phyloP scores from a whole-genome alignment of 2,329 filamentous ascomycete species.

The Cryphonectria parasitica region DNA sequence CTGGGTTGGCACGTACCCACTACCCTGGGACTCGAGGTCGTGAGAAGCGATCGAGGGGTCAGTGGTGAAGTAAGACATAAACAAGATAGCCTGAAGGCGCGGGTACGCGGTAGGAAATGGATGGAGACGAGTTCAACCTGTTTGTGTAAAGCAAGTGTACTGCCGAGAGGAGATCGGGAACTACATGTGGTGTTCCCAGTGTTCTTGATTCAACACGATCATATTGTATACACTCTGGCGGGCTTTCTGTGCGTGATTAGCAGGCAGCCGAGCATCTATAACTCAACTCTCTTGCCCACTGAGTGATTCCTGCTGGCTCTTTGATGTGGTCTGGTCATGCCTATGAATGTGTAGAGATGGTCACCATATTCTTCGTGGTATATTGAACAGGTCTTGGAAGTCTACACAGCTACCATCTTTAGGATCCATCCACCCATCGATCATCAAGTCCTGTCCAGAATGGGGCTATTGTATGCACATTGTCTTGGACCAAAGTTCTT shows the following conservation, averaged over 20 bases:
- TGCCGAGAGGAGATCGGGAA: background rate
- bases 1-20: slow-evolving; percentile 75
- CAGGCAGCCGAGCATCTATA: background rate
- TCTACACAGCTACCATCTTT: background rate
- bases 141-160: background rate
- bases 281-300: background rate
- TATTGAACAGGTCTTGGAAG: background rate
- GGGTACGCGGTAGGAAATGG: background rate
- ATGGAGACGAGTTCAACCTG: background rate
- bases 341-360: background rate
- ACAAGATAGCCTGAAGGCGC: background rate
- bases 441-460: background rate
- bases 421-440: background rate
- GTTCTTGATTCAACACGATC: background rate
- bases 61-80: background rate
- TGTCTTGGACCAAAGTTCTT: background rate
- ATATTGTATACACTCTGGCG: background rate
- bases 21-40: slow-evolving; percentile 64
- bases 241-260: background rate
- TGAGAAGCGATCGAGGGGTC: slow-evolving; percentile 28
- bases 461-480: background rate
- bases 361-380: background rate
- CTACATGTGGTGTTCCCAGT: background rate
- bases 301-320: background rate
- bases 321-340: background rate